These are phyloP conservation scores for Pseudogymnoascus sp. DNA, from an alignment of 2,329 filamentous ascomycete genomes.

Conservation along the genomic window DNA sequence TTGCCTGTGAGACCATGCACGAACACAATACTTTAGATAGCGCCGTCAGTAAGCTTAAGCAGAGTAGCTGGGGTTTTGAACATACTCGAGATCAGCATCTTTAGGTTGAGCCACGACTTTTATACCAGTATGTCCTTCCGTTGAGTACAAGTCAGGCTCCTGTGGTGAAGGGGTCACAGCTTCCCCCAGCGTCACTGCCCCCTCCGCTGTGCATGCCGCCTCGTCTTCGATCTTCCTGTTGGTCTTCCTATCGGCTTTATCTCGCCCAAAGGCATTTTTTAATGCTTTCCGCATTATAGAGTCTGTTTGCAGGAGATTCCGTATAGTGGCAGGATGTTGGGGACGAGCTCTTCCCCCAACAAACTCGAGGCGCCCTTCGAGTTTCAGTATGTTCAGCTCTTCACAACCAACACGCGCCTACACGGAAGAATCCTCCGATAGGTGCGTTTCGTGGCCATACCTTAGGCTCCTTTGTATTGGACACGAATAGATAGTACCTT, in stretches of 20 bases:
- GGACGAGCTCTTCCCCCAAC: neutral
- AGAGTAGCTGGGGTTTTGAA: neutral
- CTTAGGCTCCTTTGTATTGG: neutral
- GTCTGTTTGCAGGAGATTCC: neutral
- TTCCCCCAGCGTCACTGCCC: neutral
- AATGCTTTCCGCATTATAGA: neutral
- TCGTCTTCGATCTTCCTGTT: neutral
- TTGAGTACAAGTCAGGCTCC: constrained; percentile 9
- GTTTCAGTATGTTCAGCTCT: neutral
- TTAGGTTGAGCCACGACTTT: constrained; percentile 13
- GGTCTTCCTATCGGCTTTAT: neutral
- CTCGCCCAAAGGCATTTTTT: neutral
- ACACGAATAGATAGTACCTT: neutral
- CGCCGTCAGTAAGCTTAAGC: neutral
- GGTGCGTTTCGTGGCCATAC: neutral
- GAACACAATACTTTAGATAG: constrained; percentile 29
- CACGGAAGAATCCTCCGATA: neutral
- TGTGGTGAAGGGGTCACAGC: neutral
- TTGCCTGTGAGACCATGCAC: constrained; percentile 37
- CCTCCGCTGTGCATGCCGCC: neutral
- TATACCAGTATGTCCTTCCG: constrained; percentile 11
- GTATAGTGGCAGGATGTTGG: neutral
- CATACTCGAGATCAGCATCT: constrained; percentile 12
- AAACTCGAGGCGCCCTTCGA: neutral
- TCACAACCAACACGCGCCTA: neutral